Percentiles rank a stretch among this genome's conserved stretches.
Conservation (phyloP, 768 basidiomycete genomes). For the Termitomyces sp. region DNA sequence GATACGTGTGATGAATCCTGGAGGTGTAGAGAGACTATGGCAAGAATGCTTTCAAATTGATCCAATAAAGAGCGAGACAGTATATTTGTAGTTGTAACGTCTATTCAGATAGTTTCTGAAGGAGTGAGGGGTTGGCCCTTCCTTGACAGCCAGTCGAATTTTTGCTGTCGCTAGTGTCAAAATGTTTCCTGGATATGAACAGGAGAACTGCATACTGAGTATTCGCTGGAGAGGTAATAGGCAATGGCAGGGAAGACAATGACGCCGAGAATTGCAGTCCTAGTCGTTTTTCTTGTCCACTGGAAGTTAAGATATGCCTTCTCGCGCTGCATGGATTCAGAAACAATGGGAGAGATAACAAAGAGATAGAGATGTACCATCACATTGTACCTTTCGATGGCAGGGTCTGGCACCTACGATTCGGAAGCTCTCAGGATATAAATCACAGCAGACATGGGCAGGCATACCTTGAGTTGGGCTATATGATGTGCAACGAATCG, state of each 20-base stretch:
- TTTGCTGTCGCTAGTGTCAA: constrained; percentile 21
- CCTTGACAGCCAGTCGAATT: constrained; percentile 54
- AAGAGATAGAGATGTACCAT: constrained; percentile 32
- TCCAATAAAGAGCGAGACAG: not conserved
- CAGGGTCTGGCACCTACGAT: constrained; percentile 43
- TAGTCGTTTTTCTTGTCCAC: constrained; percentile 68
- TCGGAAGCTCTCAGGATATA: not conserved
- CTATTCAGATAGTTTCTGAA: constrained; percentile 13
- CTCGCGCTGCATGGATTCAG: constrained; percentile 56
- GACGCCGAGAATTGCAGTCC: constrained; percentile 59
- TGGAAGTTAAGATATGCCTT: constrained; percentile 80
- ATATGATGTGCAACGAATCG: constrained; percentile 11
- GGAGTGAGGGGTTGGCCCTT: constrained; percentile 32
- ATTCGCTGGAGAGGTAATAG: constrained; percentile 43
- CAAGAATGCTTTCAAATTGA: not conserved
- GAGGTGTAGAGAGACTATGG: not conserved
- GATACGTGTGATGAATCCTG: not conserved
- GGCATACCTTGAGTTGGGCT: constrained; percentile 58
- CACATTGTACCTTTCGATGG: constrained; percentile 52
- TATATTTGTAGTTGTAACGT: constrained; percentile 4
- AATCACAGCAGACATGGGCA: not conserved
- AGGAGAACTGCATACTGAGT: constrained; percentile 30
- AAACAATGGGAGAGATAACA: not conserved
- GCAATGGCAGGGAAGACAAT: constrained; percentile 60
- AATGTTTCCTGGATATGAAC: not conserved